These are phyloP conservation scores for Pseudopithomyces chartarum DNA, from an alignment of 2,329 filamentous ascomycete genomes.

Conservation along the genomic window DNA sequence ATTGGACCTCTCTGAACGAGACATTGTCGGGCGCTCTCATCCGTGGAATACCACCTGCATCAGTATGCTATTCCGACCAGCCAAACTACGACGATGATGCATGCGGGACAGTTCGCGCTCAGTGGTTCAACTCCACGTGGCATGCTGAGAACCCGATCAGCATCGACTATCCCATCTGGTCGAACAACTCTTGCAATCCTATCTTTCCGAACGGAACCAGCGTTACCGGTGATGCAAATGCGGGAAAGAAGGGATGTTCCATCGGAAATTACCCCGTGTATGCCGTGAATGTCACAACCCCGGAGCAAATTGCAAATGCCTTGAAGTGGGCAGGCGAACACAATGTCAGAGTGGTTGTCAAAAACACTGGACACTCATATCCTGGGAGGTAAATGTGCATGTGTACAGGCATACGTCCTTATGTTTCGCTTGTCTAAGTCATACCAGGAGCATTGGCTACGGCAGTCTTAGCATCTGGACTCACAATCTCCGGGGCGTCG, in stretches of 20 bases:
- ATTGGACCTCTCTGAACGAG: conserved; percentile 28
- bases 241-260: conserved; percentile 26
- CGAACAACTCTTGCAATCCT: conserved; percentile 37
- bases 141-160: conserved; percentile 33
- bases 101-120: conserved; percentile 24
- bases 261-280: conserved; percentile 33
- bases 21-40: conserved; percentile 28
- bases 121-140: conserved; percentile 36
- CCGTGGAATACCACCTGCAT: conserved; percentile 23
- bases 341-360: conserved; percentile 31
- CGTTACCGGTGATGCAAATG: conserved; percentile 27
- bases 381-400: conserved; percentile 18
- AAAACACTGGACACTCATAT: conserved; percentile 34
- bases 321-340: conserved; percentile 29
- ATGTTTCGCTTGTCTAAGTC: not conserved
- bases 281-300: conserved; percentile 31
- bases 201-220: conserved; percentile 37
- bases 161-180: conserved; percentile 34
- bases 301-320: conserved; percentile 21
- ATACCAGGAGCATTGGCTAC: conserved; percentile 19
- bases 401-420: too few relatives aligned
- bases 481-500: conserved; percentile 30
- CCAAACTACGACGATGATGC: conserved; percentile 24
- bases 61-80: conserved; percentile 32
- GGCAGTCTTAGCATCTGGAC: conserved; percentile 34